These are phyloP conservation scores for Pleoardoris graminearum DNA, from an alignment of 2,329 filamentous ascomycete species.

Conservation along the genomic window DNA sequence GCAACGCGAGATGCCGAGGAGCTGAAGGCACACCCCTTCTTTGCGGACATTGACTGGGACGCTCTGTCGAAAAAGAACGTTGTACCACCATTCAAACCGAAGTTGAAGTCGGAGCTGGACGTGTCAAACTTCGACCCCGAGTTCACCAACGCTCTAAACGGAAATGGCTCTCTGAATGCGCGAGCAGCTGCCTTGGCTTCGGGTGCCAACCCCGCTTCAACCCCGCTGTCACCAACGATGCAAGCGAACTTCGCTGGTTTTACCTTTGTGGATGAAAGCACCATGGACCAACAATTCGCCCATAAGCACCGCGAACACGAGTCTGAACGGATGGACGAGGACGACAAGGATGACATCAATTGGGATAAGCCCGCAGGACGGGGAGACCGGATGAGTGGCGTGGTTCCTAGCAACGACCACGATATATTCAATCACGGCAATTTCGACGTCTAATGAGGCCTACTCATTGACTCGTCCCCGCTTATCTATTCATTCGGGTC, in stretches of 20 bases:
- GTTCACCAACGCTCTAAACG: constrained; percentile 92
- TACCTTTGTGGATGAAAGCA: constrained; percentile 97
- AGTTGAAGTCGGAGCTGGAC: constrained; percentile 92
- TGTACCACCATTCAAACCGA: constrained; percentile 95
- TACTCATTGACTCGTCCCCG: constrained; percentile 7
- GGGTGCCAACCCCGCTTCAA: constrained; percentile 81
- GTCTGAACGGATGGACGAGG: constrained; percentile 51
- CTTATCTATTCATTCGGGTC: constrained; percentile 11
- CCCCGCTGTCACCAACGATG: constrained; percentile 89
- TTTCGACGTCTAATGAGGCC: constrained; percentile 39
- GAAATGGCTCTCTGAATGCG: constrained; percentile 83
- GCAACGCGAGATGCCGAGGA: constrained; percentile 91
- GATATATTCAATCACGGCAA: constrained; percentile 54
- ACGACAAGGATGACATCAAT: constrained; percentile 47
- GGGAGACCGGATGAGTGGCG: constrained; percentile 57
- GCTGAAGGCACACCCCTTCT: constrained; percentile 92
- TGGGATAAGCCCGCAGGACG: constrained; percentile 47
- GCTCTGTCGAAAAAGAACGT: constrained; percentile 87
- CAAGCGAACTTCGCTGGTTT: constrained; percentile 99
- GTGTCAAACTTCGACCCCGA: constrained; percentile 98
- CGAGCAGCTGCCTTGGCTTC: constrained; percentile 83
- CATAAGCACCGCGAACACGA: constrained; percentile 45
- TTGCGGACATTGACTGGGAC: constrained; percentile 90
- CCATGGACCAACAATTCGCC: constrained; percentile 79
- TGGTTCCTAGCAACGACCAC: constrained; percentile 51